These are phyloP conservation scores for Immersiporthe knoxdaviesiana DNA, from an alignment of 2,329 filamentous ascomycete genomes.

Conservation along the genomic window DNA sequence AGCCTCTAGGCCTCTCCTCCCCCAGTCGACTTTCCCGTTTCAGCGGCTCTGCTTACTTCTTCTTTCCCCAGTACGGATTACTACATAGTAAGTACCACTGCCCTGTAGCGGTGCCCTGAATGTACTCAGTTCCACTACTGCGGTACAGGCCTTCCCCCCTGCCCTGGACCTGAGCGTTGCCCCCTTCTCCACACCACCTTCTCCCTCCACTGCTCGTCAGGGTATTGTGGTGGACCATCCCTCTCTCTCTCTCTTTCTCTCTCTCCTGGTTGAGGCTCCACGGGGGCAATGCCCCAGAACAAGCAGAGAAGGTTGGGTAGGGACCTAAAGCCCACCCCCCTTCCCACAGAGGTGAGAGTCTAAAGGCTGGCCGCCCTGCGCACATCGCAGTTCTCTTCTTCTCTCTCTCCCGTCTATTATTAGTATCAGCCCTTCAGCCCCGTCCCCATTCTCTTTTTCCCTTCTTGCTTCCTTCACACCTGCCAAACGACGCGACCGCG, in stretches of 20 bases:
- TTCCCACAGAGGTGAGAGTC: constrained; percentile 5
- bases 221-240: not conserved
- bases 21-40: constrained; percentile 13
- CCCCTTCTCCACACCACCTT: constrained; percentile 21
- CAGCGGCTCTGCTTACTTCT: constrained; percentile 12
- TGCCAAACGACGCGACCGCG: not conserved
- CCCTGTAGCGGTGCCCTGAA: not conserved
- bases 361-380: constrained; percentile 32
- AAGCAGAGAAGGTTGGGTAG: not conserved
- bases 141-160: not conserved
- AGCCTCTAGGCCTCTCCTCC: not conserved
- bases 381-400: constrained; percentile 38
- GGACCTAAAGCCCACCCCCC: not conserved
- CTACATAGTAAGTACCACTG: too few relatives aligned
- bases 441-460: constrained; percentile 43
- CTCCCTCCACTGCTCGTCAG: not conserved
- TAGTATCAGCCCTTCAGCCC: constrained; percentile 56
- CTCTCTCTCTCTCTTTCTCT: not conserved
- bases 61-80: too few relatives aligned
- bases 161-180: constrained; percentile 2
- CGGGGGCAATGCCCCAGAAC: not conserved
- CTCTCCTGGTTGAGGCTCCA: not conserved
- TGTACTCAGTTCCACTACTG: not conserved
- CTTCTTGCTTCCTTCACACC: constrained; percentile 16
- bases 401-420: constrained; percentile 49